A percentile compares a stretch with the other conserved stretches of the same genome.
Conservation (phyloP, 257 asterid species). For the Nicotiana noctiflora region DNA sequence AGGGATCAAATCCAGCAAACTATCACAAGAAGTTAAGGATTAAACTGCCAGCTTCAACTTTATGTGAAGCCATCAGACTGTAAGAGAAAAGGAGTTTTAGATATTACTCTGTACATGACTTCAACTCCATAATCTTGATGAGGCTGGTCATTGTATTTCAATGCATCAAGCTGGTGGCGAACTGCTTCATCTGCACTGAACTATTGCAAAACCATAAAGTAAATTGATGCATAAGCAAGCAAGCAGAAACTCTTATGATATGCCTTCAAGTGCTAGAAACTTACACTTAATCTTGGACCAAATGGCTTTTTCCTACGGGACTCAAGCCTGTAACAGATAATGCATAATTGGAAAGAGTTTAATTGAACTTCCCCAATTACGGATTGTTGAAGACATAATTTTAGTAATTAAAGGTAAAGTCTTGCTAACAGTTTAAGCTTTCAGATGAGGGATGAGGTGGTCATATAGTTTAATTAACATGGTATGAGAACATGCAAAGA, state of each 20-base stretch:
- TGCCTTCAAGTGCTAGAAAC: conserved; percentile 4
- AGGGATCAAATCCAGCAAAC: conserved; percentile 98
- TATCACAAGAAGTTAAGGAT: conserved; percentile 19
- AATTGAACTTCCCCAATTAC: neutral
- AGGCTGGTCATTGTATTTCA: conserved; percentile 88
- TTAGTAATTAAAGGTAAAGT: neutral
- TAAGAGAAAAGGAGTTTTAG: neutral
- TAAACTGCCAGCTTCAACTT: neutral
- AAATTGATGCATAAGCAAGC: conserved; percentile 12
- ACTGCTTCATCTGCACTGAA: conserved; percentile 89
- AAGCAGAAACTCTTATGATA: neutral
- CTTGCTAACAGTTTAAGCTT: neutral
- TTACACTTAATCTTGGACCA: conserved; percentile 87
- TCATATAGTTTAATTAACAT: neutral
- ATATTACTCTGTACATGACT: conserved; percentile 83
- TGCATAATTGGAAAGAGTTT: neutral
- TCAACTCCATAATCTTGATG: conserved; percentile 90
- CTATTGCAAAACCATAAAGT: conserved; percentile 30
- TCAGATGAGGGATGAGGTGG: neutral
- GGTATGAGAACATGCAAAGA: neutral
- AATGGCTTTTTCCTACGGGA: conserved; percentile 69
- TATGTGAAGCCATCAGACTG: neutral
- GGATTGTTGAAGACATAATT: neutral
- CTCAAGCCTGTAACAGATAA: conserved; percentile 57
- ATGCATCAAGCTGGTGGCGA: conserved; percentile 79